Conservation (phyloP, 768 basidiomycete species). For the Termitomyces sp. region DNA sequence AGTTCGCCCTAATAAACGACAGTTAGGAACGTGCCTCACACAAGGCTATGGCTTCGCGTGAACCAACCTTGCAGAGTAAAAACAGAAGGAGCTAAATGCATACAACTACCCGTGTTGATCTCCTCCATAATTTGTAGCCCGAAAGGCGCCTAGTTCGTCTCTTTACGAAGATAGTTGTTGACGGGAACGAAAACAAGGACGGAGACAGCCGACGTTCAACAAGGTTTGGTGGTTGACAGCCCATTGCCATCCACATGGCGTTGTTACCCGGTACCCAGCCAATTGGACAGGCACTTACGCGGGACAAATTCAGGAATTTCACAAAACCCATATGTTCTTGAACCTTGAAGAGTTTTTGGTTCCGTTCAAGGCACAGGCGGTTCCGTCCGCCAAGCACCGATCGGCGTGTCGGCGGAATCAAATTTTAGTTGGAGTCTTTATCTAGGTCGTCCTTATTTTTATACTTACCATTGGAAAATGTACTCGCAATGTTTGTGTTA, state of each 20-base stretch:
- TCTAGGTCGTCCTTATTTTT: background rate
- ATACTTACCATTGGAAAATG: background rate
- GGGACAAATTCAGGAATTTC: background rate
- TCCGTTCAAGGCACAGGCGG: background rate
- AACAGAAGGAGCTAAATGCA: background rate
- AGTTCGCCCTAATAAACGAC: background rate
- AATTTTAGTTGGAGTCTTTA: background rate
- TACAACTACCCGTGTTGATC: background rate
- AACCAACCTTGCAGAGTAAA: background rate
- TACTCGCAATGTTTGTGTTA: background rate
- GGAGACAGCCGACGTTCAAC: constrained; percentile 7
- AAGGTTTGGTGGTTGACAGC: background rate
- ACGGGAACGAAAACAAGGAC: constrained; percentile 3
- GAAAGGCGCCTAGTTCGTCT: background rate
- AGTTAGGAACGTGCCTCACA: constrained; percentile 6
- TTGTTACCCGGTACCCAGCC: background rate
- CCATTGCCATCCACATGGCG: background rate
- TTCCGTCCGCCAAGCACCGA: background rate
- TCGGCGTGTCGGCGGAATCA: constrained; percentile 6
- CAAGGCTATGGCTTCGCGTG: background rate
- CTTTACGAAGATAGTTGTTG: background rate
- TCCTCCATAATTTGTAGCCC: background rate
- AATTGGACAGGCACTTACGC: background rate
- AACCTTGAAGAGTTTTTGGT: background rate
- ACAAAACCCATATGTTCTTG: background rate